phyloP scores from a whole-genome alignment of 305 asterid genomes.

The Caryopteris hybrid region DNA sequence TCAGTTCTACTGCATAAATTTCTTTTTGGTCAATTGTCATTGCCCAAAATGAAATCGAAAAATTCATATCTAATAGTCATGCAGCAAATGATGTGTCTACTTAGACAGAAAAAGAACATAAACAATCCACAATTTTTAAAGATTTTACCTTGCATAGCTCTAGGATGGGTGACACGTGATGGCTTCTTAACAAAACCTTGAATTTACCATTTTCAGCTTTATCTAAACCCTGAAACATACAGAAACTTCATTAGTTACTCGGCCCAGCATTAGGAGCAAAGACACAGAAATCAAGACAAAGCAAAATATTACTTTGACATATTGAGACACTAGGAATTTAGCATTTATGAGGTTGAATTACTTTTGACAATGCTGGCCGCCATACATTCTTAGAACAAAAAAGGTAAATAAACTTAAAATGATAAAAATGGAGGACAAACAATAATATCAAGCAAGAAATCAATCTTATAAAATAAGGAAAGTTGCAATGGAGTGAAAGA shows the following conservation, averaged over 20 bases:
- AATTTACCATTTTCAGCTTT: constrained; percentile 64
- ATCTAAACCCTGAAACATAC: constrained; percentile 62
- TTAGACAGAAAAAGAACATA: background rate
- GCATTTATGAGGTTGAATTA: background rate
- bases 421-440: background rate
- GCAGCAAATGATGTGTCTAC: constrained; percentile 5
- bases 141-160: constrained; percentile 80
- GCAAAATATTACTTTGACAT: background rate
- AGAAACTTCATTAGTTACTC: constrained; percentile 7
- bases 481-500: constrained; percentile 4
- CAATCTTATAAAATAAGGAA: constrained; percentile 3
- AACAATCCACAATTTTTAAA: background rate
- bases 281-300: background rate
- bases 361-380: background rate
- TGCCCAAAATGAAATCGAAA: background rate
- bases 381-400: background rate
- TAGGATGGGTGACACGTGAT: constrained; percentile 77
- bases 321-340: background rate
- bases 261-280: constrained; percentile 1
- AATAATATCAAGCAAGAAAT: constrained; percentile 12
- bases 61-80: background rate
- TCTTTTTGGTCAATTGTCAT: background rate
- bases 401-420: background rate
- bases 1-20: constrained; percentile 5
- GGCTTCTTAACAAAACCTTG: constrained; percentile 72